Evolutionary conservation across 176 grass and related monocot genomes (phyloP), one percentile per base, ranked within the genome.

Genomic region (Luzula sylvatica): DNA sequence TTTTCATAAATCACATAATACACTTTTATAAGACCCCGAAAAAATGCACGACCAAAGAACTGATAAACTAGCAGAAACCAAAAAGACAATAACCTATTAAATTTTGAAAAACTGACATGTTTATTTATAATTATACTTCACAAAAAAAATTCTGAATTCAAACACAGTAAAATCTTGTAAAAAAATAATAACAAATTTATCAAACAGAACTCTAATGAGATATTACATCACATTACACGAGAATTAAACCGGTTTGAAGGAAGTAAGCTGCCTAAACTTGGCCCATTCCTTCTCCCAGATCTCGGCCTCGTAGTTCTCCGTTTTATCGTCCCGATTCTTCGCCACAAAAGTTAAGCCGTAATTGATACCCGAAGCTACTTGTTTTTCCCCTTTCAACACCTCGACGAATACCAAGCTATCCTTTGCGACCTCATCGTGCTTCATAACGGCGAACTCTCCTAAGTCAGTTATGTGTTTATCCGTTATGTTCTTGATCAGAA

Each of bases 391-490:
- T 14, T 61, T 29, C 20, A 44, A 25, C 55, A 76, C 75, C 29
- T 5, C 20, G 13, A 14, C 20, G 44, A 88, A 83, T 22, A 1
- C 55, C 42, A 80, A 44, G 39, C 12, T 24, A 15, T 58, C 65
- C 22, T 70, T 50, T 9, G 25, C 15, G 3, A 8, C 15, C 58
- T 61, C 57, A 9, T 7, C 9, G 42, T 82, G 73, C 65, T 87
- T 69, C 13, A 13, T 44, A 45, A 87, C 73, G 5, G 83, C 83
- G 69, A 56, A 87, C 3, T 3, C 23, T 21, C 78, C 78, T 9
- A 87, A 18, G 22, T 66, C 58, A 4, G 69, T 23, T 46, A 76
- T 4, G 47, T 75, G 66, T 2, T 32, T 15, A 15, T 58, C 60
- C 13, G 20, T 71, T 38, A 40, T 1, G 53, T 79, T 54, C 56